These are phyloP conservation scores for Parastagonospora avenae DNA, from an alignment of 2,329 filamentous ascomycete genomes.

Conservation along the genomic window DNA sequence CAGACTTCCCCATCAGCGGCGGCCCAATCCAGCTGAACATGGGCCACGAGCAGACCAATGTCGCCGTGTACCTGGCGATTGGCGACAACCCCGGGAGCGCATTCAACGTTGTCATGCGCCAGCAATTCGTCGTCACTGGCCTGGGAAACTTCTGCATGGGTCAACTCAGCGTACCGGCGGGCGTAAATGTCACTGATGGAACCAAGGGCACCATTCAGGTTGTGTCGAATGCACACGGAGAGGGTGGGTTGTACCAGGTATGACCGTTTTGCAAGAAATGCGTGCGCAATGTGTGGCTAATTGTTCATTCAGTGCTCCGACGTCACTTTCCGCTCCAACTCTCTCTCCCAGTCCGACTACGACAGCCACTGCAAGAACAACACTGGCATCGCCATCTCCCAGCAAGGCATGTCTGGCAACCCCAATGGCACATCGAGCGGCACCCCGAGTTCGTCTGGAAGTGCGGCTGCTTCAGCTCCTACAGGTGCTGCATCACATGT, in stretches of 20 bases:
- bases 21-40: conserved; percentile 59
- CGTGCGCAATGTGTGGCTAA: background rate
- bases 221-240: conserved; percentile 64
- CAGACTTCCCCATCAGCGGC: conserved; percentile 55
- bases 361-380: conserved; percentile 62
- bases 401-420: conserved; percentile 49
- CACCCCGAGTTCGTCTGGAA: conserved; percentile 17
- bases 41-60: conserved; percentile 57
- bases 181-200: conserved; percentile 62
- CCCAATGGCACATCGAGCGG: conserved; percentile 52
- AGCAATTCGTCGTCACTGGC: conserved; percentile 64
- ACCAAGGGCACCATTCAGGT: conserved; percentile 71
- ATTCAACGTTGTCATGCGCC: conserved; percentile 72
- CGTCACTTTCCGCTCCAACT: conserved; percentile 65
- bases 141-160: conserved; percentile 70
- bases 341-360: conserved; percentile 53
- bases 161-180: conserved; percentile 59
- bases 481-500: conserved; percentile 34
- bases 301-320: conserved; percentile 67
- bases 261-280: conserved; percentile 17
- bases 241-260: conserved; percentile 68
- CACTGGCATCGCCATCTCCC: conserved; percentile 57
- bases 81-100: conserved; percentile 60
- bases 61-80: conserved; percentile 60
- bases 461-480: conserved; percentile 18